phyloP scores from a whole-genome alignment of 331 rosid species.

The Dryas integrifolia region DNA sequence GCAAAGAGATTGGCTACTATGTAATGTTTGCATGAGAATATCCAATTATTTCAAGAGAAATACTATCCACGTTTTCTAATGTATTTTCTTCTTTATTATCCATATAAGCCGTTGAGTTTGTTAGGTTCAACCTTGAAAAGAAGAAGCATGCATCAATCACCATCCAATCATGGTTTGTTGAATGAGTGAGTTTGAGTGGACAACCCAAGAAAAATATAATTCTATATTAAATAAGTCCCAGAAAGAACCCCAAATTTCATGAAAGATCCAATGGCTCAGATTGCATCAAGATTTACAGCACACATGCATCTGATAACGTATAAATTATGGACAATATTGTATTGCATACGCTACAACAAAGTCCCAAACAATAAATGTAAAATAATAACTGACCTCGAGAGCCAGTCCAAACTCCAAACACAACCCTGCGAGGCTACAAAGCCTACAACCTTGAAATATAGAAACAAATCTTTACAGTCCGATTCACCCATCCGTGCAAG shows the following conservation, averaged over 20 bases:
- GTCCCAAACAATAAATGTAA: background rate
- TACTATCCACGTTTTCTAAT: too few relatives aligned
- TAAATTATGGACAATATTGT: background rate
- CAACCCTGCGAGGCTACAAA: slow-evolving; percentile 8
- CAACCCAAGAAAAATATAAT: too few relatives aligned
- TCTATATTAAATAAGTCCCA: too few relatives aligned
- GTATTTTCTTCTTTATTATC: too few relatives aligned
- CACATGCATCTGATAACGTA: background rate
- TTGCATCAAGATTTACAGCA: background rate
- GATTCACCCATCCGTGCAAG: slow-evolving; percentile 51
- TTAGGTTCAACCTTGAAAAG: background rate
- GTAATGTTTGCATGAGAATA: too few relatives aligned
- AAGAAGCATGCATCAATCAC: slow-evolving; percentile 1
- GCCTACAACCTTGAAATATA: slow-evolving; percentile 24
- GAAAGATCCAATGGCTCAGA: background rate
- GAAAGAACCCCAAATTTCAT: background rate
- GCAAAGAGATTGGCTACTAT: too few relatives aligned
- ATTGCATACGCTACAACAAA: background rate
- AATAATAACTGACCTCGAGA: slow-evolving; percentile 4
- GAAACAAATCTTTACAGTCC: slow-evolving; percentile 23
- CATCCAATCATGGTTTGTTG: slow-evolving; percentile 9
- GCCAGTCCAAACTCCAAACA: slow-evolving; percentile 27
- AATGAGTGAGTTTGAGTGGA: too few relatives aligned
- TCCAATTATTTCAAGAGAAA: too few relatives aligned
- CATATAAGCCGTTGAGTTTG: background rate